Evolutionary conservation across 192 early-diverging fungal species (phyloP).

Genomic region (Coemansia sp.): DNA sequence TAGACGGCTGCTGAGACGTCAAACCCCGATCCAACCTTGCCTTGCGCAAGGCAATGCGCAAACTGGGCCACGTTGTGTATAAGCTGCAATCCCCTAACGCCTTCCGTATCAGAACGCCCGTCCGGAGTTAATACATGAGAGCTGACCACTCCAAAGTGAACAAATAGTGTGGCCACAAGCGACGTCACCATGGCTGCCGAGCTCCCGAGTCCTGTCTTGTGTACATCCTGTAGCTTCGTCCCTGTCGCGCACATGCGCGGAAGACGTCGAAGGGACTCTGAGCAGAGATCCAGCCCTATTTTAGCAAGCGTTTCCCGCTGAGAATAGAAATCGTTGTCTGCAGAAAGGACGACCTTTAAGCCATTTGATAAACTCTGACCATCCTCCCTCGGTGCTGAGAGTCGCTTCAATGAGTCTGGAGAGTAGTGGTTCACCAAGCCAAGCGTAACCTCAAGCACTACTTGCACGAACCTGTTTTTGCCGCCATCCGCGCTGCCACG

Average conservation of each 20-base stretch:
- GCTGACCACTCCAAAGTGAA: conserved; percentile 67
- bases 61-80: conserved; percentile 91
- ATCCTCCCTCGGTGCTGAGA: background rate
- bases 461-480: conserved; percentile 45
- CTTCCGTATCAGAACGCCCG: conserved; percentile 2
- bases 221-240: conserved; percentile 66
- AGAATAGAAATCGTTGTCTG: conserved; percentile 99
- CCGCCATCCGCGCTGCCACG: conserved; percentile 29
- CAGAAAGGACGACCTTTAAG: conserved; percentile 76
- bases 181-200: conserved; percentile 97
- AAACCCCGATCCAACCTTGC: conserved; percentile 96
- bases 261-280: conserved; percentile 60
- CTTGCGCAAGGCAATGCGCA: conserved; percentile 96
- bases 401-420: conserved; percentile 11
- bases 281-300: conserved; percentile 56
- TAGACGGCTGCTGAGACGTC: conserved; percentile 93
- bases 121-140: conserved; percentile 12
- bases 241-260: conserved; percentile 67
- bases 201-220: conserved; percentile 97
- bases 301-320: conserved; percentile 73
- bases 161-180: conserved; percentile 75
- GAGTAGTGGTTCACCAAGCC: conserved; percentile 23
- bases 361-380: conserved; percentile 28
- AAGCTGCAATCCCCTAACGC: conserved; percentile 46
- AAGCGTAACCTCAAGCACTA: conserved; percentile 43